Evolutionary conservation across 2,329 filamentous ascomycete species (phyloP).

Genomic region (Claviceps maximensis): DNA sequence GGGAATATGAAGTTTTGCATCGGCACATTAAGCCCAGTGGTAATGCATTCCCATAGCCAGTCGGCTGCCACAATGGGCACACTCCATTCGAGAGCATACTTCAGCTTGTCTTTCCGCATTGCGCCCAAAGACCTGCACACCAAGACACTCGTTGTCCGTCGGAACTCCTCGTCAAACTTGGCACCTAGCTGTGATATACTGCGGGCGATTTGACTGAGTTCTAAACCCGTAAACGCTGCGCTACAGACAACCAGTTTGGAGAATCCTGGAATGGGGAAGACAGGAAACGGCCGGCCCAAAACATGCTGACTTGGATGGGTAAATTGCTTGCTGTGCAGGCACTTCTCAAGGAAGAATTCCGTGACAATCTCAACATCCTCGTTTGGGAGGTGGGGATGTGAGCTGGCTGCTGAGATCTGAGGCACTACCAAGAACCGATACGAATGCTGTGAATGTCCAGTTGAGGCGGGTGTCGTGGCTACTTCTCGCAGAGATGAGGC

Average conservation of each 20-base stretch:
- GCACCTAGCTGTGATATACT: constrained; percentile 65
- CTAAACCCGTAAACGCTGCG: constrained; percentile 71
- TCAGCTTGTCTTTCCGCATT: constrained; percentile 62
- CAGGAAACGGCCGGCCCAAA: constrained; percentile 63
- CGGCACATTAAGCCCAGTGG: constrained; percentile 35
- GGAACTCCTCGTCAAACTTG: constrained; percentile 66
- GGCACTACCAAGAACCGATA: constrained; percentile 42
- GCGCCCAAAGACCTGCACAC: constrained; percentile 50
- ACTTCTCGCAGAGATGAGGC: constrained; percentile 30
- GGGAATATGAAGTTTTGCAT: constrained; percentile 34
- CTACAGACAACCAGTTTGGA: constrained; percentile 59
- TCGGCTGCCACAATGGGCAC: constrained; percentile 69
- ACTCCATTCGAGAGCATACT: constrained; percentile 58
- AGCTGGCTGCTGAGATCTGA: constrained; percentile 33
- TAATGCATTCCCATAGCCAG: constrained; percentile 79
- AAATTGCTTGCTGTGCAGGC: constrained; percentile 62
- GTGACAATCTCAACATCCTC: constrained; percentile 48
- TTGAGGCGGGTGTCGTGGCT: constrained; percentile 15
- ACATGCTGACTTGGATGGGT: constrained; percentile 56
- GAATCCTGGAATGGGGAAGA: constrained; percentile 59
- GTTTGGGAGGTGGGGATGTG: constrained; percentile 26
- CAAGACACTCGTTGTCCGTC: constrained; percentile 58
- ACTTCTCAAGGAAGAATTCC: constrained; percentile 88
- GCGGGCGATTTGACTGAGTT: constrained; percentile 74
- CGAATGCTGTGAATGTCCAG: constrained; percentile 11